Percentiles rank a stretch among this genome's conserved stretches.
phyloP scores from a whole-genome alignment of 1,139 yeast species.

The Saccharomycopsis phalli region DNA sequence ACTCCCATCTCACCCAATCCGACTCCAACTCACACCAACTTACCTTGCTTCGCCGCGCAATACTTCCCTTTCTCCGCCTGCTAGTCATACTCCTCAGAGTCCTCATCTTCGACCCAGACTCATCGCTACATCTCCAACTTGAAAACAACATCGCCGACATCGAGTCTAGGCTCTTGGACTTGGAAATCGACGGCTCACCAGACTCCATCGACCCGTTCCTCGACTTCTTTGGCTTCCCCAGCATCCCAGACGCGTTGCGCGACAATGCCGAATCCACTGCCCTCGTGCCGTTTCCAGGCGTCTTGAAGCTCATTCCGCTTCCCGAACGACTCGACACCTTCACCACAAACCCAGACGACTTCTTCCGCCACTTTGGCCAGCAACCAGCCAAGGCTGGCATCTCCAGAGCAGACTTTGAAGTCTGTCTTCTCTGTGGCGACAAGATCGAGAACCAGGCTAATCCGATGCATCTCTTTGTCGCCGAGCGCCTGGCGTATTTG shows the following conservation, averaged over 20 bases:
- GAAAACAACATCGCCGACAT: too few species aligned
- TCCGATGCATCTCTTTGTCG: background rate
- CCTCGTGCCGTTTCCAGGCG: conserved; percentile 56
- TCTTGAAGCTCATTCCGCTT: conserved; percentile 49
- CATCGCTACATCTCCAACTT: too few species aligned
- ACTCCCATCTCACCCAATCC: too few species aligned
- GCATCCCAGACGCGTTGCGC: background rate
- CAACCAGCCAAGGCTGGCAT: conserved; percentile 7
- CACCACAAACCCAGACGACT: conserved; percentile 39
- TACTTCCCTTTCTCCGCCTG: too few species aligned
- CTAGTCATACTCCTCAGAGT: too few species aligned
- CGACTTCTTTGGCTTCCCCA: conserved; percentile 8
- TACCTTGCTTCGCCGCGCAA: too few species aligned
- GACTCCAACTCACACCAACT: too few species aligned
- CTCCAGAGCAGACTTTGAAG: conserved; percentile 32
- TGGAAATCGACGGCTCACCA: too few species aligned
- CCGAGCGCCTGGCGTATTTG: background rate
- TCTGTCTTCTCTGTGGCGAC: conserved; percentile 35
- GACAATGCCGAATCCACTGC: background rate
- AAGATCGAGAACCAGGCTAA: conserved; percentile 27
- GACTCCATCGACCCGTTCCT: conserved; percentile 11
- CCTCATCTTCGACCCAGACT: too few species aligned
- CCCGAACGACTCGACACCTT: conserved; percentile 64
- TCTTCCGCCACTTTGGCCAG: background rate
- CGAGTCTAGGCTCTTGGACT: too few species aligned